Evolutionary conservation across 352 stramenopile species (phyloP), one percentile per base, ranked within the genome.

Genomic region (Globisporangium nunn): DNA sequence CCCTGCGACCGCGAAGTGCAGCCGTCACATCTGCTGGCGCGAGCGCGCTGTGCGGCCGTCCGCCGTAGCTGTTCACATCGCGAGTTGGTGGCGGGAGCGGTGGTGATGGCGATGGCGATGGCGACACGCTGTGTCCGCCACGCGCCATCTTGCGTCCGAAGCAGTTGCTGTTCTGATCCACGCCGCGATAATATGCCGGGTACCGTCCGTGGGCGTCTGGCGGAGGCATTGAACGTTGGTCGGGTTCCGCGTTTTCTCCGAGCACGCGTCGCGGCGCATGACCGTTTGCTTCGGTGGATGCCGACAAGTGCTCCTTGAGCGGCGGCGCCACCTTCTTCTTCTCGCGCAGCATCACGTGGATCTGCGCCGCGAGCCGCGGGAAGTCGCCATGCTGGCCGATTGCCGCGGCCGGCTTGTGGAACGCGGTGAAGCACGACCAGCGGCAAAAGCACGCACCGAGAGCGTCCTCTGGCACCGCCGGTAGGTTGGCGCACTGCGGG

Each of bases 361-460:
- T 78, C 50, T 77, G 67, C n/a, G 61, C 74, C 12, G 64, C 72
- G 12, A 85, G 70, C 18, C 61, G 64, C 3, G 68, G 62, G 50
- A 75, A 85, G 56, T 82, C 67, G 52, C 67, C 66, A 40, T 46
- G 55, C 4, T 14, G n/a, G 10, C 18, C 44, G 53, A 39, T 30
- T 31, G 33, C n/a, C 15, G 28, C 28, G 7, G 40, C 30, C 43
- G 30, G 56, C 55, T 74, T 74, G 56, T 66, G 66, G 55, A 72
- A 85, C n/a, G 55, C 58, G 18, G 68, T 62, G 61, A 85, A 91
- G 67, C 81, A 91, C 31, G 64, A 59, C 61, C 81, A 85, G 15
- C 70, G 72, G 33, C 81, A 91, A 52, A 88, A 91, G 30, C 44
- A 49, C 44, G 85, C 69, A 43, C 78, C 75, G n/a, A 69, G 23